Percentiles rank a stretch among this genome's conserved stretches.
Evolutionary conservation across 2,329 filamentous ascomycete genomes (phyloP).

Genomic region (Malbranchea zuffiana): DNA sequence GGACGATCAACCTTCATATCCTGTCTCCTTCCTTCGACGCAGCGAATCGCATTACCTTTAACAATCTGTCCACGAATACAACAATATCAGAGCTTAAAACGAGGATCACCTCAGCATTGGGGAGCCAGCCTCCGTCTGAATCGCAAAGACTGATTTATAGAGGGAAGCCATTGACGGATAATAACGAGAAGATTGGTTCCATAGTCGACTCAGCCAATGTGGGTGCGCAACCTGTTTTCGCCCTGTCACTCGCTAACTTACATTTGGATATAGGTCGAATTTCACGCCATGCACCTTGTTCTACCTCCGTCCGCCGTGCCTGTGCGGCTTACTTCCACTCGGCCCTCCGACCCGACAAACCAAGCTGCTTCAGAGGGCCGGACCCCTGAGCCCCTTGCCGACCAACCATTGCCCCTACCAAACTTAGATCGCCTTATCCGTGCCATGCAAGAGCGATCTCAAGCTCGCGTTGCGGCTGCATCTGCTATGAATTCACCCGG

Average conservation of each 20-base stretch:
- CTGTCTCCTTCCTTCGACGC: conserved; percentile 33
- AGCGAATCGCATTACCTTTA: conserved; percentile 29
- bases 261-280: conserved; percentile 1
- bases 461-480: too few species aligned
- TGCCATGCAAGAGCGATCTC: too few species aligned
- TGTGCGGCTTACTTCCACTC: too few species aligned
- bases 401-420: too few species aligned
- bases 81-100: conserved; percentile 45
- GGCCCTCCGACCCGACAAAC: too few species aligned
- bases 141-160: conserved; percentile 49
- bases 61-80: conserved; percentile 27
- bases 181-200: conserved; percentile 38
- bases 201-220: conserved; percentile 44
- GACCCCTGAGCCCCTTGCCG: too few species aligned
- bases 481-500: too few species aligned
- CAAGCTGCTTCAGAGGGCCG: too few species aligned
- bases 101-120: conserved; percentile 41
- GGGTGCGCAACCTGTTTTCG: conserved; percentile 18
- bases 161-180: conserved; percentile 43
- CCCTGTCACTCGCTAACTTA: neutral
- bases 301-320: too few species aligned
- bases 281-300: conserved; percentile 31
- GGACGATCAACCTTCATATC: conserved; percentile 24
- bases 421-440: too few species aligned
- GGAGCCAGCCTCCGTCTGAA: conserved; percentile 34